A percentile compares a stretch with the other conserved stretches of the same genome.
phyloP scores from a whole-genome alignment of 768 basidiomycete species.

The Gloeophyllum trabeum region DNA sequence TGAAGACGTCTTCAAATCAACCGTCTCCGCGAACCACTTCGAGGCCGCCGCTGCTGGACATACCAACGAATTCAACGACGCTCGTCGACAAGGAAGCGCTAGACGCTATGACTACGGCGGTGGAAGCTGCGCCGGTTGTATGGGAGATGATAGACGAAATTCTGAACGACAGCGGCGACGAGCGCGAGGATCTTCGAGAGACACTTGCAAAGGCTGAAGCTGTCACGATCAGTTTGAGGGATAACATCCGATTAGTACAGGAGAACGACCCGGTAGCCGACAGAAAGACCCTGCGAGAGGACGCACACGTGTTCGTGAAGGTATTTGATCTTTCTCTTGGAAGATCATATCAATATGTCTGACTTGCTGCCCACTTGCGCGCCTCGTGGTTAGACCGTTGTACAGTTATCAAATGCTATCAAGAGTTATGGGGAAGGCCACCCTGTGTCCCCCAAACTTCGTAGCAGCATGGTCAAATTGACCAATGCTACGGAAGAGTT shows the following conservation, averaged over 20 bases:
- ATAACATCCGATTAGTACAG: conserved; percentile 46
- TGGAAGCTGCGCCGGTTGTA: conserved; percentile 68
- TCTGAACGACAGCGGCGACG: conserved; percentile 33
- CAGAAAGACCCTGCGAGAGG: conserved; percentile 55
- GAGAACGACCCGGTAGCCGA: conserved; percentile 44
- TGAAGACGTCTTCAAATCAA: conserved; percentile 24
- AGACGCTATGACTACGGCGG: conserved; percentile 66
- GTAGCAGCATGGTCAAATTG: conserved; percentile 62
- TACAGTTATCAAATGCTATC: conserved; percentile 63
- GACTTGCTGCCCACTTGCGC: neutral
- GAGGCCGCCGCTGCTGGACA: conserved; percentile 29
- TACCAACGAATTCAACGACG: conserved; percentile 42
- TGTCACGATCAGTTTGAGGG: conserved; percentile 51
- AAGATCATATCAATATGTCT: neutral
- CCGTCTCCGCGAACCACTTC: conserved; percentile 25
- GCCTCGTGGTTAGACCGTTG: conserved; percentile 42
- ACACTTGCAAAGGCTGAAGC: conserved; percentile 50
- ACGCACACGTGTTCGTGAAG: conserved; percentile 76
- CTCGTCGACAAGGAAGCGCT: conserved; percentile 72
- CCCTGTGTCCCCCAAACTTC: conserved; percentile 48
- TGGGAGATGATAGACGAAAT: conserved; percentile 77
- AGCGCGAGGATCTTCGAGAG: conserved; percentile 34
- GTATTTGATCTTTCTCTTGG: conserved; percentile 23
- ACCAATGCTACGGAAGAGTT: conserved; percentile 83
- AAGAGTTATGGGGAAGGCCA: conserved; percentile 48